phyloP scores from a whole-genome alignment of 495 filamentous ascomycete genomes.

The Penicillium robsamsonii region DNA sequence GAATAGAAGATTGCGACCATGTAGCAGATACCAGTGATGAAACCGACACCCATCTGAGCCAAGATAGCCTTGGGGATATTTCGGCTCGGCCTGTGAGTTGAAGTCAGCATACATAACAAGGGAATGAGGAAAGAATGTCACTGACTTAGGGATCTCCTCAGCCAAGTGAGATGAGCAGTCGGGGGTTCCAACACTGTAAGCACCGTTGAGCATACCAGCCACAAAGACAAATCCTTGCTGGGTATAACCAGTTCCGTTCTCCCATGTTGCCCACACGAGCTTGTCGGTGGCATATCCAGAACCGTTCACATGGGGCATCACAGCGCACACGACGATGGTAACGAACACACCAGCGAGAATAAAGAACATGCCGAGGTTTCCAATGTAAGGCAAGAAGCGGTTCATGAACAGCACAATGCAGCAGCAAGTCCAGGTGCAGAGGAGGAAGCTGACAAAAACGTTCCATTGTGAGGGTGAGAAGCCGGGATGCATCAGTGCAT shows the following conservation, averaged over 20 bases:
- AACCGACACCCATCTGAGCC: slow-evolving; percentile 49
- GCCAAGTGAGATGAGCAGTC: slow-evolving; percentile 75
- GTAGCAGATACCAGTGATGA: slow-evolving; percentile 49
- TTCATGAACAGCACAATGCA: slow-evolving; percentile 68
- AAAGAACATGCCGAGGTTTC: slow-evolving; percentile 65
- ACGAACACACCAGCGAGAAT: slow-evolving; percentile 66
- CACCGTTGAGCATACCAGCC: slow-evolving; percentile 79
- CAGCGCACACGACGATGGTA: slow-evolving; percentile 69
- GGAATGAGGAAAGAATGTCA: background rate
- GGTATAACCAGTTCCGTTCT: slow-evolving; percentile 66
- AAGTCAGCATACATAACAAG: background rate
- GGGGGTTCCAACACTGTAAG: slow-evolving; percentile 80
- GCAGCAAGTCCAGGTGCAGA: slow-evolving; percentile 66
- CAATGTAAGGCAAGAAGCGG: slow-evolving; percentile 60
- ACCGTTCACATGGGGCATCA: slow-evolving; percentile 61
- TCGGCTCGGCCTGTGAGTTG: slow-evolving; percentile 32
- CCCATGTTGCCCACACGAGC: slow-evolving; percentile 64
- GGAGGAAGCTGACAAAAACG: slow-evolving; percentile 67
- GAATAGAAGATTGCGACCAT: slow-evolving; percentile 54
- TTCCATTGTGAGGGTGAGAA: slow-evolving; percentile 68
- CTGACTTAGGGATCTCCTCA: slow-evolving; percentile 72
- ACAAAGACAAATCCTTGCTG: slow-evolving; percentile 75
- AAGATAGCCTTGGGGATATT: slow-evolving; percentile 53
- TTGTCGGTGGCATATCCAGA: slow-evolving; percentile 50
- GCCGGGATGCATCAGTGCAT: slow-evolving; percentile 64